Conservation (phyloP, 2,329 filamentous ascomycete genomes). For the Juglanconis juglandina region DNA sequence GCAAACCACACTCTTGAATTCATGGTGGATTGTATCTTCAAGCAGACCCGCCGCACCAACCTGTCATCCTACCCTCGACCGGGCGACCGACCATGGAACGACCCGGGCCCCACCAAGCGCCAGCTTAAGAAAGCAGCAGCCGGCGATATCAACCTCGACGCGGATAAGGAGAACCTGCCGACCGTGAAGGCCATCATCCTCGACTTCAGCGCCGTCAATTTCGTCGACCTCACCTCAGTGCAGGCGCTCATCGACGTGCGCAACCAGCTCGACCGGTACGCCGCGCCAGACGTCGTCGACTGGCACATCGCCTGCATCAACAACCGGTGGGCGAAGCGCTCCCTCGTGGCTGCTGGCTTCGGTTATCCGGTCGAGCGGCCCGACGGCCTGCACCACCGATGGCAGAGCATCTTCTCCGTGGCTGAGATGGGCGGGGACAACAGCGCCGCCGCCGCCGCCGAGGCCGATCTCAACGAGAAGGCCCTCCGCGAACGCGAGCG, state of each 20-base stretch:
- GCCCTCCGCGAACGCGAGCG: conserved; percentile 21
- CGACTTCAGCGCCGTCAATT: conserved; percentile 91
- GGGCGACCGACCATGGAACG: conserved; percentile 91
- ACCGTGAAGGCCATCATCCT: conserved; percentile 70
- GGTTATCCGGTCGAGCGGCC: conserved; percentile 66
- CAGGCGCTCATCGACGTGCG: conserved; percentile 92
- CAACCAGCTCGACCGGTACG: conserved; percentile 86
- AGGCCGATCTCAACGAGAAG: conserved; percentile 59
- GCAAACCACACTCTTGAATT: conserved; percentile 84
- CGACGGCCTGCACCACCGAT: conserved; percentile 59
- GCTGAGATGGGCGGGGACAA: conserved; percentile 73
- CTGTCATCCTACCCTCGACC: conserved; percentile 59
- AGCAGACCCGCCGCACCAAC: conserved; percentile 73
- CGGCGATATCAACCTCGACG: conserved; percentile 19
- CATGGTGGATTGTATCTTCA: conserved; percentile 65
- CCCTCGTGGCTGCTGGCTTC: conserved; percentile 81
- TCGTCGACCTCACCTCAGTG: conserved; percentile 87
- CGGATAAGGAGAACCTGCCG: conserved; percentile 20
- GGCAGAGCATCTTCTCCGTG: conserved; percentile 95
- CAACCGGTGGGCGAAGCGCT: conserved; percentile 92
- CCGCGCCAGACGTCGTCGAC: conserved; percentile 76
- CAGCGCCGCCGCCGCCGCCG: conserved; percentile 67
- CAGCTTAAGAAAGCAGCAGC: conserved; percentile 27
- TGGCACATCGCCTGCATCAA: conserved; percentile 96
- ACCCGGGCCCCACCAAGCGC: conserved; percentile 68